Evolutionary conservation across 208 protist species (phyloP).

Genomic region (Tritrichomonas foetus): DNA sequence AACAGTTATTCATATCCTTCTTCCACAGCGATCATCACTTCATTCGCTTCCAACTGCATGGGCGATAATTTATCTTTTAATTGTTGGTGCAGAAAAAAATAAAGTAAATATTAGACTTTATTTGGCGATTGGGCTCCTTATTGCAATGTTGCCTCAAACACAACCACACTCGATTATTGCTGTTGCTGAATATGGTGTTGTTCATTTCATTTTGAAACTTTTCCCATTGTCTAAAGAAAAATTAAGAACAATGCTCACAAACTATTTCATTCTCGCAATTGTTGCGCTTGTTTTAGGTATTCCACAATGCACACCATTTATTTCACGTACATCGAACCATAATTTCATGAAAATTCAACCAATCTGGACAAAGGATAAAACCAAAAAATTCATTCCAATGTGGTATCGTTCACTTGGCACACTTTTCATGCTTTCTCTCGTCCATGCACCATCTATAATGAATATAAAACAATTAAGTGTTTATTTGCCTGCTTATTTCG

Average conservation of each 20-base stretch:
- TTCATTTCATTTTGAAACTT: background rate
- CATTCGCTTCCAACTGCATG: background rate
- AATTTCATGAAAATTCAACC: slow-evolving; percentile 19
- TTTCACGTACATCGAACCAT: background rate
- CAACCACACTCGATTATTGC: slow-evolving; percentile 19
- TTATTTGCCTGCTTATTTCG: background rate
- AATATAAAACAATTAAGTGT: background rate
- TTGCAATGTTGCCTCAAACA: background rate
- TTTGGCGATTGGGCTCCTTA: background rate
- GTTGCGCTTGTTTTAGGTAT: background rate
- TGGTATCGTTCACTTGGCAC: background rate
- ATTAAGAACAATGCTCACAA: background rate
- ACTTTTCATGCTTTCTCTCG: background rate
- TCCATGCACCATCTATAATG: background rate
- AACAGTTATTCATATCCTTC: background rate
- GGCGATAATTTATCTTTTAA: background rate
- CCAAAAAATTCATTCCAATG: background rate
- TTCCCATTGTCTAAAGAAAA: too few species aligned
- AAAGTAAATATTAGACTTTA: background rate
- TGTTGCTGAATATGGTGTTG: background rate
- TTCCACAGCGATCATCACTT: background rate
- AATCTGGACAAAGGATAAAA: background rate
- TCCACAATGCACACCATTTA: background rate
- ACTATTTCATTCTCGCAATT: background rate
- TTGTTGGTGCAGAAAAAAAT: background rate